These are phyloP conservation scores for Auricularia sp. DNA, from an alignment of 768 basidiomycete genomes.

Conservation along the genomic window DNA sequence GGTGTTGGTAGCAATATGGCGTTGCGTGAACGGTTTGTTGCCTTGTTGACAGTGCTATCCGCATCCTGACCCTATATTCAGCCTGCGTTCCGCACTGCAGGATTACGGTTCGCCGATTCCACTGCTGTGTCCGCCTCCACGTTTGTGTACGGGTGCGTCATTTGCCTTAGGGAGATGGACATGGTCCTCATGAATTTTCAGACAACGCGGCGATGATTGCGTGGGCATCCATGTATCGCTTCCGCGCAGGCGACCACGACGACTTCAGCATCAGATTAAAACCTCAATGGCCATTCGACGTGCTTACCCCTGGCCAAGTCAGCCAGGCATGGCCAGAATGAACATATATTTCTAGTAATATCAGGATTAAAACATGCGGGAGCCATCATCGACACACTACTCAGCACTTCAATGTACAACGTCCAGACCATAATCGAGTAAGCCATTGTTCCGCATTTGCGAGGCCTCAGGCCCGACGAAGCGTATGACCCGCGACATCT, in stretches of 20 bases:
- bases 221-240: constrained; percentile 81
- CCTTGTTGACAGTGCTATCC: neutral
- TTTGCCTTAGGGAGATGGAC: neutral
- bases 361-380: no score
- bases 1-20: constrained; percentile 85
- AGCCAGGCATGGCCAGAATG: neutral
- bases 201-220: constrained; percentile 98
- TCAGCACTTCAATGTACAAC: no score
- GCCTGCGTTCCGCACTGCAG: constrained; percentile 24
- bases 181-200: constrained; percentile 20
- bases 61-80: constrained; percentile 12
- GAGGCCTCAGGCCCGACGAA: no score
- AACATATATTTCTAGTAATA: neutral
- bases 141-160: constrained; percentile 66
- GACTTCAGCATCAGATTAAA: constrained; percentile 49
- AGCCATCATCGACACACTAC: no score
- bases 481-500: no score
- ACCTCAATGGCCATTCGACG: constrained; percentile 76
- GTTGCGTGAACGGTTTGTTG: constrained; percentile 51
- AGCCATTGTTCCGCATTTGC: no score
- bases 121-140: constrained; percentile 64
- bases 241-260: constrained; percentile 52
- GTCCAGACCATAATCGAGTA: no score
- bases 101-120: constrained; percentile 25
- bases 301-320: constrained; percentile 15